Evolutionary conservation across 352 stramenopile genomes (phyloP).

Genomic region (Phytophthora capsici): DNA sequence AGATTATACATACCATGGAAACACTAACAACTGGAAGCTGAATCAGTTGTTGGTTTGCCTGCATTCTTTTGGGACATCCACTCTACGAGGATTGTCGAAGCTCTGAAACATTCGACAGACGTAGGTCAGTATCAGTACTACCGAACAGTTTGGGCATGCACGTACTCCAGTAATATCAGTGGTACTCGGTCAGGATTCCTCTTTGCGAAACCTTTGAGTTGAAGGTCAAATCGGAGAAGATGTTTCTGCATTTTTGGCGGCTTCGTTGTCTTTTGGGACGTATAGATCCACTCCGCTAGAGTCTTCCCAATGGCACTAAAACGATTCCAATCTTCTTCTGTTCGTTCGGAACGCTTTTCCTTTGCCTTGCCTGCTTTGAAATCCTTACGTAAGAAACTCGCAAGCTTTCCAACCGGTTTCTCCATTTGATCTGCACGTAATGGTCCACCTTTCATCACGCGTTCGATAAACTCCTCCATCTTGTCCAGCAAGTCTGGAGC

Average conservation of each 20-base stretch:
- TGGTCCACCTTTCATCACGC: neutral
- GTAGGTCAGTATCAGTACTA: neutral
- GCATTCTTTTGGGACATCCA: neutral
- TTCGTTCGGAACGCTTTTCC: neutral
- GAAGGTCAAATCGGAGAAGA: slow-evolving; percentile 9
- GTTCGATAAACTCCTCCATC: slow-evolving; percentile 8
- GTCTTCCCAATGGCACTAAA: slow-evolving; percentile 15
- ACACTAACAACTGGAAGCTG: no score
- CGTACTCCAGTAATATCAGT: slow-evolving; percentile 11
- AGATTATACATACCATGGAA: no score
- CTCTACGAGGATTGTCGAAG: neutral
- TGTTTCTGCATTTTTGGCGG: neutral
- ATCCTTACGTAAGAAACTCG: slow-evolving; percentile 6
- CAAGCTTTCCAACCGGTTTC: slow-evolving; percentile 7
- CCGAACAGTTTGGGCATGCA: neutral
- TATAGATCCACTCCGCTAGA: slow-evolving; percentile 11
- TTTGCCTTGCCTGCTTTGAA: neutral
- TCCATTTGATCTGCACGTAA: slow-evolving; percentile 7
- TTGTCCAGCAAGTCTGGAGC: neutral
- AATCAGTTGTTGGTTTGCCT: no score
- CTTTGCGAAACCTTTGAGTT: slow-evolving; percentile 13
- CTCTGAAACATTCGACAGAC: slow-evolving; percentile 1
- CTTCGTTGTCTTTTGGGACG: neutral
- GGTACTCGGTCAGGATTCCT: slow-evolving; percentile 7
- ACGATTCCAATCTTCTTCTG: slow-evolving; percentile 10